Percentiles rank a stretch among this genome's conserved stretches.
Conservation (phyloP, 306 rosid genomes). For the Cajanus cajan region DNA sequence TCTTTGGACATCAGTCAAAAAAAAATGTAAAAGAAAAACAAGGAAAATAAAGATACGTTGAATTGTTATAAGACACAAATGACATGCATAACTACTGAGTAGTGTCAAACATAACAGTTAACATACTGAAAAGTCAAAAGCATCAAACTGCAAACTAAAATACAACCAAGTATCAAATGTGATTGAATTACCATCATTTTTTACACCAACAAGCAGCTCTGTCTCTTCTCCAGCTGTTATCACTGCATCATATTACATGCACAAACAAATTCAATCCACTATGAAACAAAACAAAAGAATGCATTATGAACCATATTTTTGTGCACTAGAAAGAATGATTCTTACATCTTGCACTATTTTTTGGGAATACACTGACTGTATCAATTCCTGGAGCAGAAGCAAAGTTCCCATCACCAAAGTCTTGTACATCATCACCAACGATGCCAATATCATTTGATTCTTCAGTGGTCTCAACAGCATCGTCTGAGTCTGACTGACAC, state of each 20-base stretch:
- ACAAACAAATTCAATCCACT: constrained; percentile 22
- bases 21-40: background rate
- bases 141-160: background rate
- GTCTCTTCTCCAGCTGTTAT: constrained; percentile 86
- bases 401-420: constrained; percentile 58
- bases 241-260: constrained; percentile 51
- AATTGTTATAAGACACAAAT: background rate
- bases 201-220: constrained; percentile 77
- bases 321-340: background rate
- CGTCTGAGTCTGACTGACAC: constrained; percentile 61
- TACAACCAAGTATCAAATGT: background rate
- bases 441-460: constrained; percentile 72
- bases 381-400: constrained; percentile 78
- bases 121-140: background rate
- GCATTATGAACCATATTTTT: background rate
- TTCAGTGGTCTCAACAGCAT: constrained; percentile 49
- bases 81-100: background rate
- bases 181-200: constrained; percentile 73
- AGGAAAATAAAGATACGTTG: background rate
- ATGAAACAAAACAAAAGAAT: background rate
- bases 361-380: constrained; percentile 71
- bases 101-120: background rate
- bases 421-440: constrained; percentile 73
- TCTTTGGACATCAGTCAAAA: background rate
- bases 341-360: constrained; percentile 71